Conservation (phyloP, 1,139 yeast species). For the Magnusiomyces starmeri region DNA sequence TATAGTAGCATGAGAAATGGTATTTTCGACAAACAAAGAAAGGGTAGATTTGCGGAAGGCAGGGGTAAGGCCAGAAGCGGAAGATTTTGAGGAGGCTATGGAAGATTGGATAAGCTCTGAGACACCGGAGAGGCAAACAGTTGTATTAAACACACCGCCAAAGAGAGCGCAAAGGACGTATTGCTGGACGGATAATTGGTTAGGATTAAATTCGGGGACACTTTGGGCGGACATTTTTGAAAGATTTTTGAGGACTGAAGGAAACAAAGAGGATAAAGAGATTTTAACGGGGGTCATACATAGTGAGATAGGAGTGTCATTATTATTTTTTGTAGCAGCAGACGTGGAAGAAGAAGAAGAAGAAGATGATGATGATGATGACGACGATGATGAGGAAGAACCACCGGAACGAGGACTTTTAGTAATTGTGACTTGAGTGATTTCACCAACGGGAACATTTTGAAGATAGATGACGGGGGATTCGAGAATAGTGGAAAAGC, state of each 20-base stretch:
- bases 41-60: conserved; percentile 5
- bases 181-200: conserved; percentile 8
- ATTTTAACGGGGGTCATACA: conserved; percentile 11
- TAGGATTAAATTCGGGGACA: conserved; percentile 14
- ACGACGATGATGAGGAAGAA: neutral
- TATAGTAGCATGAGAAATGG: neutral
- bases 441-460: conserved; percentile 5
- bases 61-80: conserved; percentile 2
- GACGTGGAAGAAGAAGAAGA: neutral
- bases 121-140: conserved; percentile 10
- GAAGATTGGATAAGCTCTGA: conserved; percentile 2
- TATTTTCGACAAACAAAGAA: conserved; percentile 1
- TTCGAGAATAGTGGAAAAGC: conserved; percentile 10
- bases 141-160: conserved; percentile 9
- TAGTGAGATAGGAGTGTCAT: neutral
- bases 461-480: conserved; percentile 15
- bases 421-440: conserved; percentile 5
- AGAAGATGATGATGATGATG: neutral
- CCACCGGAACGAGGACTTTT: neutral
- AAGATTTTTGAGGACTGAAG: conserved; percentile 10
- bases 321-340: neutral
- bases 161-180: conserved; percentile 15
- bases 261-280: conserved; percentile 10
- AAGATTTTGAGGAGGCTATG: neutral
- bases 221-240: conserved; percentile 10